Conservation (phyloP, 192 early-diverging fungal species). For the Blastocladiella britannica region DNA sequence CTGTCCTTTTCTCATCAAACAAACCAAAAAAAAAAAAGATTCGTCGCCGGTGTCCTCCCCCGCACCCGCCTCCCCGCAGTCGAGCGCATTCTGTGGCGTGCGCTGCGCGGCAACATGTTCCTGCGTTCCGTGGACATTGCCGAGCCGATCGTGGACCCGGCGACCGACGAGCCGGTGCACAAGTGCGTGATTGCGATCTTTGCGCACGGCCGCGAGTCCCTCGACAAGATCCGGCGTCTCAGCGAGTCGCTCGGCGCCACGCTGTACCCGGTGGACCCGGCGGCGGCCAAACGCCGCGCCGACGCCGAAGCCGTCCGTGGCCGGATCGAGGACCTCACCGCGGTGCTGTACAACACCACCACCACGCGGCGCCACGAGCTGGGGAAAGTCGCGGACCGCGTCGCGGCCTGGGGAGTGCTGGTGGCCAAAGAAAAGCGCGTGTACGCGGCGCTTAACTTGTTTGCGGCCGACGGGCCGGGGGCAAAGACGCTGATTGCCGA, state of each 20-base stretch:
- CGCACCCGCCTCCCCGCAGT: constrained; percentile 65
- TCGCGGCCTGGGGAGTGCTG: constrained; percentile 71
- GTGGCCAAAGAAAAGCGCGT: constrained; percentile 96
- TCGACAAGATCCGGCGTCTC: constrained; percentile 80
- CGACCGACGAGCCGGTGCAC: constrained; percentile 62
- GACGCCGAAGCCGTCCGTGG: constrained; percentile 55
- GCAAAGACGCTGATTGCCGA: constrained; percentile 93
- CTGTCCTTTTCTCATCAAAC: too few species aligned
- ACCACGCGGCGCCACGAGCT: constrained; percentile 68
- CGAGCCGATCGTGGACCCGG: constrained; percentile 79
- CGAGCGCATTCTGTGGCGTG: constrained; percentile 90
- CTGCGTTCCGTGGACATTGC: constrained; percentile 92
- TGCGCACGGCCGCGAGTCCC: constrained; percentile 80
- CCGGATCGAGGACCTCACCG: constrained; percentile 66
- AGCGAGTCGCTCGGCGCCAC: constrained; percentile 89
- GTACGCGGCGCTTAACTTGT: constrained; percentile 87
- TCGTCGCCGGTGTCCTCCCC: constrained; percentile 87
- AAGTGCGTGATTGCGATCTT: constrained; percentile 98
- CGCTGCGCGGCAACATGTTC: constrained; percentile 88
- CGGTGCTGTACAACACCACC: constrained; percentile 69
- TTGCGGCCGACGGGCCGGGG: constrained; percentile 81
- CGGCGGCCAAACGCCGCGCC: constrained; percentile 64
- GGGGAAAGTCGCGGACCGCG: constrained; percentile 57
- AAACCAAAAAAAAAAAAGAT: too few species aligned
- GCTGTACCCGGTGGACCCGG: constrained; percentile 69